Evolutionary conservation across 306 rosid genomes (phyloP).

Genomic region (Cicer chorassanicum): DNA sequence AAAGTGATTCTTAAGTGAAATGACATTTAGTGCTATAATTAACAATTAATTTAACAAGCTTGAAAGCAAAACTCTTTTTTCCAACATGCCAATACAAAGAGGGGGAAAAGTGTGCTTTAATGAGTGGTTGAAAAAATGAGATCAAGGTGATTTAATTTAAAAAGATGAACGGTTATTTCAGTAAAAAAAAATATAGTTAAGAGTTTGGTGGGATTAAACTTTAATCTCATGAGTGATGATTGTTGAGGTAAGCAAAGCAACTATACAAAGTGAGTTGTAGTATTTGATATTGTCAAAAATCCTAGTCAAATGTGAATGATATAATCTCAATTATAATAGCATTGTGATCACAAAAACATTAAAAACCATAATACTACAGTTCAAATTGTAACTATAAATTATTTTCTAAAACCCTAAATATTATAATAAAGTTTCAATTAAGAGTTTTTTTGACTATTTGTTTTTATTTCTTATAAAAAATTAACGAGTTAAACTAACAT

Average conservation of each 20-base stretch:
- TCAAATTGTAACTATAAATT: neutral
- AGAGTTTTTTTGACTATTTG: too few relatives aligned
- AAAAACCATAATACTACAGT: too few relatives aligned
- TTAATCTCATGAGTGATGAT: slow-evolving; percentile 38
- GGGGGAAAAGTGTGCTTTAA: slow-evolving; percentile 17
- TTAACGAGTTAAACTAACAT: too few relatives aligned
- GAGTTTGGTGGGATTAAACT: slow-evolving; percentile 24
- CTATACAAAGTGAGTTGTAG: slow-evolving; percentile 29
- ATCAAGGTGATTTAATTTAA: slow-evolving; percentile 7
- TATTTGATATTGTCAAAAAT: neutral
- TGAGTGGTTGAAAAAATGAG: slow-evolving; percentile 10
- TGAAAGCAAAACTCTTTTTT: slow-evolving; percentile 20
- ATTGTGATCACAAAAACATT: too few relatives aligned
- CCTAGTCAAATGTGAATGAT: too few relatives aligned
- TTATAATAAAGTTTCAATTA: too few relatives aligned
- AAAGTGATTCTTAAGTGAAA: slow-evolving; percentile 40
- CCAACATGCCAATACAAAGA: slow-evolving; percentile 31
- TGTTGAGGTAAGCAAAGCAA: slow-evolving; percentile 39
- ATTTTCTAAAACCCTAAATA: neutral
- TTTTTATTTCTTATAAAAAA: too few relatives aligned
- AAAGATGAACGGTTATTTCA: slow-evolving; percentile 13
- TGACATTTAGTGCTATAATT: slow-evolving; percentile 50
- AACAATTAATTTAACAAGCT: slow-evolving; percentile 34
- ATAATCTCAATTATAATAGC: neutral
- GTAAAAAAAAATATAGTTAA: slow-evolving; percentile 24